Evolutionary conservation across 257 asterid species (phyloP).

Genomic region (Misopates orontium): DNA sequence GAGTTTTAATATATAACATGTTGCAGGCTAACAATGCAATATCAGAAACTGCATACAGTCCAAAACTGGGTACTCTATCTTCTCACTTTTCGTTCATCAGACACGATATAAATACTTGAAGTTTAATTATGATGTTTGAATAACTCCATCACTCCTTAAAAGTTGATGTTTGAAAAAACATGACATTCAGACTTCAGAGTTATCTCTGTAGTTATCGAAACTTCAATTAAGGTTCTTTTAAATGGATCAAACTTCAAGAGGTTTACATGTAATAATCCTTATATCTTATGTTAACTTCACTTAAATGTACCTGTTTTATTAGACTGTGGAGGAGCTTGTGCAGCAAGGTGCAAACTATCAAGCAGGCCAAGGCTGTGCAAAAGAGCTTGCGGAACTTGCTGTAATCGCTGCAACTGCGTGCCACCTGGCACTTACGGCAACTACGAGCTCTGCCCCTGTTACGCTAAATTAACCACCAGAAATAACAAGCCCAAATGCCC

Average conservation of each 20-base stretch:
- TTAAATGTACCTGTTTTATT: neutral
- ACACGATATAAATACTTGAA: no score
- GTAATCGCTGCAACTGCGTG: constrained; percentile 59
- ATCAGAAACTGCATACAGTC: constrained; percentile 27
- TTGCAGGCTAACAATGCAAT: constrained; percentile 46
- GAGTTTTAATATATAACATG: neutral
- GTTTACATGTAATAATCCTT: no score
- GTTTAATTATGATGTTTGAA: no score
- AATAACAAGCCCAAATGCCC: constrained; percentile 63
- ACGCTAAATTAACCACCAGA: constrained; percentile 55
- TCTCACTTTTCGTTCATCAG: no score
- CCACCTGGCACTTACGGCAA: constrained; percentile 70
- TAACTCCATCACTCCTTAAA: no score
- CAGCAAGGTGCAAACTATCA: constrained; percentile 48
- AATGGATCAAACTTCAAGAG: no score
- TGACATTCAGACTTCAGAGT: neutral
- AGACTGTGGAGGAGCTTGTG: constrained; percentile 65
- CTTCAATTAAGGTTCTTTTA: no score
- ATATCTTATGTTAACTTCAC: neutral
- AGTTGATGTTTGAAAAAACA: no score
- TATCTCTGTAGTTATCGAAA: no score
- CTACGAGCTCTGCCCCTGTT: constrained; percentile 58
- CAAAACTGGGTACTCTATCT: neutral
- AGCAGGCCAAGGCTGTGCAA: constrained; percentile 60
- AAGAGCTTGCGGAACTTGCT: constrained; percentile 75